Percentiles rank a stretch among this genome's conserved stretches.
phyloP scores from a whole-genome alignment of 176 grass and related monocot genomes.

The Chrysopogon serrulatus region DNA sequence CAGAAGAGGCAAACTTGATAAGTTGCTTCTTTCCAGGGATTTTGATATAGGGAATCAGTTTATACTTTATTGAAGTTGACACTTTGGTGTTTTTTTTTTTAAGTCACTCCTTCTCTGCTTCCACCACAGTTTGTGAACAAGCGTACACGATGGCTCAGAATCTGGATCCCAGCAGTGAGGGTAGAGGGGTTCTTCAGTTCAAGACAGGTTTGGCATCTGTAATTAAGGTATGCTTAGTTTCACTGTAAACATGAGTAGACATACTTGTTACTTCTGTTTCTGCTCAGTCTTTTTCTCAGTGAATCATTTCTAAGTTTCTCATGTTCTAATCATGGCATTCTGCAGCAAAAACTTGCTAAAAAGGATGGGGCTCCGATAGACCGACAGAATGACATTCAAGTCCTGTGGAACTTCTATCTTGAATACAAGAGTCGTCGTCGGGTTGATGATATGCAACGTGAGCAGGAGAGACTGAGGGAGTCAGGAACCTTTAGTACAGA shows the following conservation, averaged over 20 bases:
- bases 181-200: slow-evolving; percentile 84
- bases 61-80: neutral
- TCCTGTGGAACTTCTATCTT: slow-evolving; percentile 71
- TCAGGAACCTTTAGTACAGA: slow-evolving; percentile 73
- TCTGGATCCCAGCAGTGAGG: slow-evolving; percentile 71
- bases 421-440: slow-evolving; percentile 60
- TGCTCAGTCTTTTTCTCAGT: neutral
- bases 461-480: slow-evolving; percentile 65
- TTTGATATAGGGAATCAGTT: neutral
- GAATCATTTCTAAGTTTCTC: neutral
- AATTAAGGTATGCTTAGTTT: slow-evolving; percentile 62
- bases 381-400: slow-evolving; percentile 61
- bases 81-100: neutral
- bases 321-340: slow-evolving; percentile 16
- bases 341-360: slow-evolving; percentile 78
- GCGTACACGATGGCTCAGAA: slow-evolving; percentile 82
- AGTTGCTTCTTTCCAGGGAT: neutral
- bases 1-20: neutral
- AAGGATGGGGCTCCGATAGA: slow-evolving; percentile 63
- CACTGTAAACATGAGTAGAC: neutral
- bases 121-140: slow-evolving; percentile 69
- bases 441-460: slow-evolving; percentile 71
- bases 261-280: neutral
- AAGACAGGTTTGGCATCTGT: slow-evolving; percentile 82
- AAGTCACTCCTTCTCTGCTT: neutral